Base-by-base conservation (phyloP, 2,329 filamentous ascomycete species). In the Fusarium nodosum region DNA sequence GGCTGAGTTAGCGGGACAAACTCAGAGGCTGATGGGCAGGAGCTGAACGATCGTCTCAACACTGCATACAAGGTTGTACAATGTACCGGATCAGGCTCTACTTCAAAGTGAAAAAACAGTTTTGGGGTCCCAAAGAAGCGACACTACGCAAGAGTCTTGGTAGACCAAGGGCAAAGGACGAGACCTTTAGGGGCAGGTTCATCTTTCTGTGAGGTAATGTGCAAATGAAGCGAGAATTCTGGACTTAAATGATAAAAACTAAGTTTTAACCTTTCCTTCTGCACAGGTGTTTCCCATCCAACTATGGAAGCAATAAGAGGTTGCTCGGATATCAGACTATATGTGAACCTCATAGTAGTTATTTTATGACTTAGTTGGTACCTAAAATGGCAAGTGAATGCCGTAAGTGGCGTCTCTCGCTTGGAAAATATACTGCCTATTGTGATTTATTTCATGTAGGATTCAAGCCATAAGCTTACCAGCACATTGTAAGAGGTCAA, bases 51-150 rank as follows among this genome's bases (percentile, higher is more conserved):
- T 36, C 11, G 9, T n/a, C 16, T 9, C 18, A 15, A 9, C 6
- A 16, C 10, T 36, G 34, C 18, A 36, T 36, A n/a, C 7, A n/a
- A n/a, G 9, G 16, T 10, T 36, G 8, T 36, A 11, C 11, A 5
- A n/a, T 36, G 34, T 36, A 36, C 11, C 16, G 16, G 9, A 36
- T 6, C 34, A 36, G 34, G 34, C 16, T 36, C 16, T 15, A 36
- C 9, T 8, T 16, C 9, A n/a, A 36, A 10, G 13, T 5, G 0
- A 16, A 8, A 8, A 36, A 36, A n/a, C 2, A 0, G 10, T 5
- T 1, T 10, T n/a, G 4, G 4, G 16, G 9, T n/a, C 34, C 6
- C 16, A 36, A 5, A 5, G 16, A 18, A 7, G 7, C 15, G 9
- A 18, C 15, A 34, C 7, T 9, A 18, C 3, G 33, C 15, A 2